These are phyloP conservation scores for Botrytis fragariae DNA, from an alignment of 2,329 filamentous ascomycete genomes.

Conservation along the genomic window DNA sequence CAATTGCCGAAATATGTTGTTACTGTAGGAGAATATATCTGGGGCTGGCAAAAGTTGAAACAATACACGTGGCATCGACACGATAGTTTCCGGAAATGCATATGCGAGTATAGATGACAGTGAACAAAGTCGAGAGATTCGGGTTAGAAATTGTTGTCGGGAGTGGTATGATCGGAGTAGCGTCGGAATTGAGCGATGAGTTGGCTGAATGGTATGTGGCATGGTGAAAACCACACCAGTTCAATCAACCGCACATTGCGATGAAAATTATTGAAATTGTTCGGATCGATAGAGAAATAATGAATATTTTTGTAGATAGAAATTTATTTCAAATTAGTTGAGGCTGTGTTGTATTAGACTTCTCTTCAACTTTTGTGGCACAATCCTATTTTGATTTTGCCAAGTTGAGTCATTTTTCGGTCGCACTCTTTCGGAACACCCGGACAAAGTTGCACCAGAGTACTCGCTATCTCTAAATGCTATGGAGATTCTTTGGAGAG, in stretches of 20 bases:
- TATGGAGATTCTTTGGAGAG: background rate
- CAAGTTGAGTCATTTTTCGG: background rate
- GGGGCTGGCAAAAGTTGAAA: background rate
- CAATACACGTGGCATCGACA: constrained; percentile 16
- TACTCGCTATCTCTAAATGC: background rate
- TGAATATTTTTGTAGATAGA: background rate
- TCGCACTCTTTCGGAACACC: constrained; percentile 8
- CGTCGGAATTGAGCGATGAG: constrained; percentile 14
- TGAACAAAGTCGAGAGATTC: background rate
- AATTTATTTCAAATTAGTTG: background rate
- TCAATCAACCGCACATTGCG: constrained; percentile 1
- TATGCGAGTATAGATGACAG: background rate
- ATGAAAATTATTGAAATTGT: background rate
- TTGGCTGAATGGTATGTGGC: constrained; percentile 16
- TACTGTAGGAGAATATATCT: background rate
- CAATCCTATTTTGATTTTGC: constrained; percentile 12
- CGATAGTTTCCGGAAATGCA: background rate
- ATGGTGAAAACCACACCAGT: constrained; percentile 11
- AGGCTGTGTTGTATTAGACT: background rate
- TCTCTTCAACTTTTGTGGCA: background rate
- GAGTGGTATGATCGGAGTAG: constrained; percentile 1
- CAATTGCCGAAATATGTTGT: background rate
- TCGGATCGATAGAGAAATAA: background rate
- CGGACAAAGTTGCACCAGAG: constrained; percentile 9
- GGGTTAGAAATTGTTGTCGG: background rate